Evolutionary conservation across 1,284 basidiomycete genomes (phyloP).

Genomic region (Xerocomus minutiporus): DNA sequence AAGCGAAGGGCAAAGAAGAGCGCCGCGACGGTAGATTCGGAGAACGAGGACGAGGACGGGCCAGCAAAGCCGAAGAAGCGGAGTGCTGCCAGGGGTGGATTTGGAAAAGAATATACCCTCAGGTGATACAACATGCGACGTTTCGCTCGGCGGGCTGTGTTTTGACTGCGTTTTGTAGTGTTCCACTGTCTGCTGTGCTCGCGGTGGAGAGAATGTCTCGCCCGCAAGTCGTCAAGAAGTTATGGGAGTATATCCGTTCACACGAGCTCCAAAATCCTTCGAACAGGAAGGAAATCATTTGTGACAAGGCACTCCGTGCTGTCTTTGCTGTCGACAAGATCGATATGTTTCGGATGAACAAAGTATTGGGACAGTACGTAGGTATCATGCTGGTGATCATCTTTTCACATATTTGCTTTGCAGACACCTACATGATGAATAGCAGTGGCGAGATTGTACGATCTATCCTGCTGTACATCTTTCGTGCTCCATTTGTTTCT

Average conservation of each 20-base stretch:
- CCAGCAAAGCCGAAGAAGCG: slow-evolving; percentile 38
- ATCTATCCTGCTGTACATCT: slow-evolving; percentile 5
- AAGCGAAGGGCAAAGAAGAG: slow-evolving; percentile 55
- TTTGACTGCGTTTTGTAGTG: slow-evolving; percentile 39
- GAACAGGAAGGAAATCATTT: slow-evolving; percentile 78
- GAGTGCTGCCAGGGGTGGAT: slow-evolving; percentile 57
- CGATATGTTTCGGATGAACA: slow-evolving; percentile 87
- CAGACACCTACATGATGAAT: slow-evolving; percentile 34
- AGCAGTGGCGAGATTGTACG: slow-evolving; percentile 1
- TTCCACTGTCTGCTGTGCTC: slow-evolving; percentile 58
- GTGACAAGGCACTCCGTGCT: slow-evolving; percentile 63
- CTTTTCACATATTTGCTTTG: slow-evolving; percentile 1
- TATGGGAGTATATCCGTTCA: slow-evolving; percentile 82
- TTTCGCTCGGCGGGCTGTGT: neutral
- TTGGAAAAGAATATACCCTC: slow-evolving; percentile 71
- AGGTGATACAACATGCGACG: slow-evolving; percentile 43
- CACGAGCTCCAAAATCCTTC: slow-evolving; percentile 75
- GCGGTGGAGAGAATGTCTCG: slow-evolving; percentile 64
- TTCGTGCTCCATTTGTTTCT: neutral
- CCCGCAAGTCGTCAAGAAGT: slow-evolving; percentile 82
- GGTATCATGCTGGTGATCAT: neutral
- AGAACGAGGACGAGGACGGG: slow-evolving; percentile 45
- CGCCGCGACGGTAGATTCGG: slow-evolving; percentile 52
- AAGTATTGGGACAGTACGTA: slow-evolving; percentile 70
- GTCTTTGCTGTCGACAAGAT: slow-evolving; percentile 76